Base-by-base conservation (phyloP, 306 rosid genomes). In the Trifolium fragiferum region DNA sequence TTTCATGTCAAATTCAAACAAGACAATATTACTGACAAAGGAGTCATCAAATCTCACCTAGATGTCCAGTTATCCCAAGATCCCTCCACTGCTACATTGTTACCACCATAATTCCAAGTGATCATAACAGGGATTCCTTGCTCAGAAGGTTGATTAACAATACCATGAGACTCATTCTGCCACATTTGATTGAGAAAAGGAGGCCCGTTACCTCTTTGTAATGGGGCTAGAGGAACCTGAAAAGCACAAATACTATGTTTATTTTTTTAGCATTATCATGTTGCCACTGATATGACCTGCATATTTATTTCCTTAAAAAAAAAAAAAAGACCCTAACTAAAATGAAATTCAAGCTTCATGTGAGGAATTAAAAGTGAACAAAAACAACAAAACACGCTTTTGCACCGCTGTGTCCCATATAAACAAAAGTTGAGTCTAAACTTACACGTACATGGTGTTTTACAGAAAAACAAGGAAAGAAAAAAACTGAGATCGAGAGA, bases 1-100 rank as follows among this genome's bases (percentile, higher is more conserved):
- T 79, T 46, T 72, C 70, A 69, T 20, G 23, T 47, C 32, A 44
- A 37, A 70, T 61, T 59, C 70, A 67, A 67, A 74, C 33, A 70
- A 81, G 33, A 21, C 5, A 18, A 8, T 10, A 21, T 76, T 66
- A 55, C 37, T 25, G 21, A 68, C 46, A 43, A 80, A 72, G 12
- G 44, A 76, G 32, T 64, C 65, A 59, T 50, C 25, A 59, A 49
- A 57, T 58, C 74, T 81, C 69, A 89, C 98, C 96, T 93, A 50
- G 97, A 83, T 61, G 79, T 63, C 98, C 98, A 93, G 81, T 88
- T 84, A 85, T 93, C 96, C 98, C 98, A 93, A 64, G 98, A 90
- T 74, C 98, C 98, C 89, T 93, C 92, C 55, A 90, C 89, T 54
- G 80, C 88, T 50, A 93, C 95, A 70, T 58, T 88, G 75, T 70